A percentile compares a stretch with the other conserved stretches of the same genome.
phyloP scores from a whole-genome alignment of 345 rosid genomes.

The Sonneratia caseolaris region DNA sequence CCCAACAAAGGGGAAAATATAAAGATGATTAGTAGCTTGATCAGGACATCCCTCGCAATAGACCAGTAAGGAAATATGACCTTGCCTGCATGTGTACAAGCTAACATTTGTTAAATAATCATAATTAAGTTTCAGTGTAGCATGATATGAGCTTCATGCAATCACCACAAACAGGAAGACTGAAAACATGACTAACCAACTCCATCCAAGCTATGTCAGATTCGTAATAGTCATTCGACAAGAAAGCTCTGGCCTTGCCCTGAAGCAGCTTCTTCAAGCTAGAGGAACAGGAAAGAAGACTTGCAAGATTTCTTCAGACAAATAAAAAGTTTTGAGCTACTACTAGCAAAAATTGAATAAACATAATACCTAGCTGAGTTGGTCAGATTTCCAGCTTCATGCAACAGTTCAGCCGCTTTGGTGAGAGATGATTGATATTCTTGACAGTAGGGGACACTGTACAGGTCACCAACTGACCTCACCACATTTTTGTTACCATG shows the following conservation, averaged over 20 bases:
- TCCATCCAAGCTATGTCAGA: slow-evolving; percentile 98
- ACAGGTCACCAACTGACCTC: slow-evolving; percentile 39
- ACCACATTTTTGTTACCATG: slow-evolving; percentile 19
- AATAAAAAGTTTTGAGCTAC: neutral
- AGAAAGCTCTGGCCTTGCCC: slow-evolving; percentile 81
- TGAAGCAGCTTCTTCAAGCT: slow-evolving; percentile 87
- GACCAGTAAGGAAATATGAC: neutral
- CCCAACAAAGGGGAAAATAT: neutral
- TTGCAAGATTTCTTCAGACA: slow-evolving; percentile 1
- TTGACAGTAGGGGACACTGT: slow-evolving; percentile 51
- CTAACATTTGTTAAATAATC: neutral
- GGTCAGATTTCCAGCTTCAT: slow-evolving; percentile 71
- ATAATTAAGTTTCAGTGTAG: neutral
- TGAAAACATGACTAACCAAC: slow-evolving; percentile 42
- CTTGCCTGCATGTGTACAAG: neutral
- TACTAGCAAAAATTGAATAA: neutral
- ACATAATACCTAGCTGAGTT: slow-evolving; percentile 53
- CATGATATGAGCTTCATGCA: neutral
- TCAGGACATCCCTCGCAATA: neutral
- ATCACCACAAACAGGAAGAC: neutral
- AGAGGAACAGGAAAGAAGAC: slow-evolving; percentile 4
- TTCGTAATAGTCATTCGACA: slow-evolving; percentile 78
- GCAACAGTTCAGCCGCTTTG: slow-evolving; percentile 64
- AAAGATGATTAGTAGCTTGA: neutral
- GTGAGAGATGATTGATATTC: slow-evolving; percentile 55